A percentile compares a stretch with the other conserved stretches of the same genome.
Evolutionary conservation across 164 flowering plant genomes (phyloP).

Genomic region (Pachysandra terminalis): DNA sequence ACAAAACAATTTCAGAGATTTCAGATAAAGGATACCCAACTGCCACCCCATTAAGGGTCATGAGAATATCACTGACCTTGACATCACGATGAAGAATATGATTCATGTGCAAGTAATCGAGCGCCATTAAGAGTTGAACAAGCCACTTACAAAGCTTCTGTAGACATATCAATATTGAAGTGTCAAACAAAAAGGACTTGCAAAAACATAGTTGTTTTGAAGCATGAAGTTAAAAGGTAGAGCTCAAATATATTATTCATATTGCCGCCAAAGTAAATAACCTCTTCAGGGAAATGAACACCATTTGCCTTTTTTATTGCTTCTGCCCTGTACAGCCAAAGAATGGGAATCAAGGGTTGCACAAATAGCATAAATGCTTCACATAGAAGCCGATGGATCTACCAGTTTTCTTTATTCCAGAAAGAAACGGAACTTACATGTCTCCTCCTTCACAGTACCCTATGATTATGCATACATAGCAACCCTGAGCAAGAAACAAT

Average conservation of each 20-base stretch:
- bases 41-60: slow-evolving; percentile 1
- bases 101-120: slow-evolving; percentile 86
- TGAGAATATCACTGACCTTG: slow-evolving; percentile 58
- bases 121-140: slow-evolving; percentile 93
- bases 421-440: slow-evolving; percentile 57
- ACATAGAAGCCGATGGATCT: slow-evolving; percentile 7
- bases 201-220: not conserved
- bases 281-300: slow-evolving; percentile 83
- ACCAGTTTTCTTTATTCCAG: not conserved
- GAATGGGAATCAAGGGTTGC: not conserved
- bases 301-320: slow-evolving; percentile 81
- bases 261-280: slow-evolving; percentile 13
- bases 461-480: slow-evolving; percentile 93
- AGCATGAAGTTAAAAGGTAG: not conserved
- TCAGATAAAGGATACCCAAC: not conserved
- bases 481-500: slow-evolving; percentile 53
- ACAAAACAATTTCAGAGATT: slow-evolving; percentile 10
- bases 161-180: slow-evolving; percentile 7
- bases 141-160: slow-evolving; percentile 99
- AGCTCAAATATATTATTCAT: not conserved
- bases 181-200: slow-evolving; percentile 10
- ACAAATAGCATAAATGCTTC: not conserved
- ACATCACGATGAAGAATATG: slow-evolving; percentile 99
- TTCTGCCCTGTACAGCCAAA: slow-evolving; percentile 59
- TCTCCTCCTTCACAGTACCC: slow-evolving; percentile 98